Evolutionary conservation across 495 filamentous ascomycete genomes (phyloP).

Genomic region (Talaromyces borbonicus): DNA sequence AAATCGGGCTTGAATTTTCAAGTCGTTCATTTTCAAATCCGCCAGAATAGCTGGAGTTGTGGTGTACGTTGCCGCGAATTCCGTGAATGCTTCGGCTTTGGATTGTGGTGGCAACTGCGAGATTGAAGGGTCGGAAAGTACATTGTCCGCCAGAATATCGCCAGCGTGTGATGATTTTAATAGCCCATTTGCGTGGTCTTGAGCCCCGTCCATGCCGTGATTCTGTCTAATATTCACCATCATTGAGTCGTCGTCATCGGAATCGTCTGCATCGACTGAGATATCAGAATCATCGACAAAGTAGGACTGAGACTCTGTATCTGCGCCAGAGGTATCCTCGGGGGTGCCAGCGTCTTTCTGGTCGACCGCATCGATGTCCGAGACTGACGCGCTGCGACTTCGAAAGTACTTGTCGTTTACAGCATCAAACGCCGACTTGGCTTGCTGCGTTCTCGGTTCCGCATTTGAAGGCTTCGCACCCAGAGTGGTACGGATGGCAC

Average conservation of each 20-base stretch:
- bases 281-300: slow-evolving; percentile 27
- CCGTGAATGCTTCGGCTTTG: slow-evolving; percentile 30
- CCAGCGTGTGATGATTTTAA: not conserved
- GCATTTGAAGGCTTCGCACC: slow-evolving; percentile 12
- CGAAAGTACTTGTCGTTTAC: slow-evolving; percentile 34
- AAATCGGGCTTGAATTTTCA: slow-evolving; percentile 28
- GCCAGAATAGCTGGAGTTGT: slow-evolving; percentile 26
- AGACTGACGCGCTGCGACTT: slow-evolving; percentile 27
- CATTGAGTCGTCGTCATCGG: slow-evolving; percentile 33
- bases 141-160: not conserved
- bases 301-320: slow-evolving; percentile 12
- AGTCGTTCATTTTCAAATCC: slow-evolving; percentile 33
- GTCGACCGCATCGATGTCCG: slow-evolving; percentile 11
- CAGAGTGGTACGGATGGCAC: slow-evolving; percentile 27
- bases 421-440: slow-evolving; percentile 21
- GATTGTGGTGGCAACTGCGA: slow-evolving; percentile 9
- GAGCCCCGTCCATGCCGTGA: not conserved
- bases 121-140: not conserved
- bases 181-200: not conserved
- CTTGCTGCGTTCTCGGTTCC: not conserved
- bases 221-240: slow-evolving; percentile 31
- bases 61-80: slow-evolving; percentile 27
- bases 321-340: slow-evolving; percentile 16
- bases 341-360: slow-evolving; percentile 13
- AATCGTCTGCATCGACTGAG: slow-evolving; percentile 20